Evolutionary conservation across 306 rosid species (phyloP).

Genomic region (Vicia sativa): DNA sequence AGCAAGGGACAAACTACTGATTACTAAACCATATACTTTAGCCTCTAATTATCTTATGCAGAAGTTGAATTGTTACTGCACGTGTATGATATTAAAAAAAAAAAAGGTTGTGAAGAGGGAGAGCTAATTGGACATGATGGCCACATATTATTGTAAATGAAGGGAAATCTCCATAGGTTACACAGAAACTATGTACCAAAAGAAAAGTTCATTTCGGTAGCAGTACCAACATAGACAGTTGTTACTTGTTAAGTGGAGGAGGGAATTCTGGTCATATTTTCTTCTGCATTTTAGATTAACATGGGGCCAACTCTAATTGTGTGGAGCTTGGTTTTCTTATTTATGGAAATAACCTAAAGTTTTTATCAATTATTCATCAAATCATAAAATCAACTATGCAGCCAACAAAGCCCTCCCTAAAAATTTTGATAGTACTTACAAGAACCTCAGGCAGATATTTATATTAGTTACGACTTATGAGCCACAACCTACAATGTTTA

Average conservation of each 20-base stretch:
- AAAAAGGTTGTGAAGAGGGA: background rate
- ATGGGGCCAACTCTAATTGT: background rate
- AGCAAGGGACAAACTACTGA: background rate
- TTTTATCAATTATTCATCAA: conserved; percentile 15
- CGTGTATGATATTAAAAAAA: background rate
- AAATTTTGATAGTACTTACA: conserved; percentile 6
- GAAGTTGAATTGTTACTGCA: background rate
- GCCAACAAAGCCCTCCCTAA: conserved; percentile 16
- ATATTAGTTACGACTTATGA: background rate
- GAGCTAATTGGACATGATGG: conserved; percentile 2
- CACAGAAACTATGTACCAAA: background rate
- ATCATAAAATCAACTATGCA: conserved; percentile 24
- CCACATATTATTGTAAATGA: background rate
- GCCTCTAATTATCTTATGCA: background rate
- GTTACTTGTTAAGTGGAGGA: conserved; percentile 3
- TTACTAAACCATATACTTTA: background rate
- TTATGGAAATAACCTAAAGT: background rate
- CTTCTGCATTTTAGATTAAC: background rate
- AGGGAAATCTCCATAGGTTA: background rate
- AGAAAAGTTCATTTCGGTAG: background rate
- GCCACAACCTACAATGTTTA: background rate
- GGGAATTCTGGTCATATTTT: background rate
- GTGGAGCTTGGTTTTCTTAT: conserved; percentile 2
- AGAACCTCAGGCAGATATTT: conserved; percentile 14
- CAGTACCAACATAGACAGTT: background rate